These are phyloP conservation scores for Phytophthora idaei DNA, from an alignment of 352 stramenopile species.

Conservation along the genomic window DNA sequence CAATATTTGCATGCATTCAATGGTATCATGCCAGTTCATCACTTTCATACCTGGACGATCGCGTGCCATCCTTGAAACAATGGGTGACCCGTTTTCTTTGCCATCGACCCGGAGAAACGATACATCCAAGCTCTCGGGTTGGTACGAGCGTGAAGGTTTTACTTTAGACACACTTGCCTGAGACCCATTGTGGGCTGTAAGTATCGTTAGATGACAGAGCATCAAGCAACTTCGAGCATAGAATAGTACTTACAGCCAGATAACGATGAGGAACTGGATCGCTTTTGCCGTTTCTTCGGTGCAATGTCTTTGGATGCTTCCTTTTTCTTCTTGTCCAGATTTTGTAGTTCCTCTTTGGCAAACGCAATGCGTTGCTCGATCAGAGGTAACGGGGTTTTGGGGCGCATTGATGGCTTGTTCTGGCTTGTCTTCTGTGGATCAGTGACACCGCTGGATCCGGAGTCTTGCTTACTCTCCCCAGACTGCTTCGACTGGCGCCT, in stretches of 20 bases:
- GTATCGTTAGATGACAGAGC: neutral
- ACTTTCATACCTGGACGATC: slow-evolving; percentile 11
- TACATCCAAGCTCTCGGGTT: neutral
- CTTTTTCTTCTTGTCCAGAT: slow-evolving; percentile 11
- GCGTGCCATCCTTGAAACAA: neutral
- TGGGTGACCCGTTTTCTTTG: neutral
- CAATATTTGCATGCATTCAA: neutral
- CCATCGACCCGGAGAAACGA: slow-evolving; percentile 9
- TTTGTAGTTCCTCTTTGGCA: slow-evolving; percentile 13
- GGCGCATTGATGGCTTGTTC: slow-evolving; percentile 5
- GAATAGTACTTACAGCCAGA: slow-evolving; percentile 7
- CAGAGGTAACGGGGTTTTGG: slow-evolving; percentile 6
- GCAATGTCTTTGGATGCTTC: neutral
- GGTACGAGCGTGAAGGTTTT: neutral
- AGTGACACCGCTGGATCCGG: neutral
- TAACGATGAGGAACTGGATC: neutral
- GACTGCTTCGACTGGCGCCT: neutral
- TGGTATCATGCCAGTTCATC: neutral
- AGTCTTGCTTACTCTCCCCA: neutral
- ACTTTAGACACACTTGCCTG: neutral
- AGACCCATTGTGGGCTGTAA: neutral
- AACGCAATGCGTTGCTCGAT: slow-evolving; percentile 28
- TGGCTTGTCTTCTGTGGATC: neutral
- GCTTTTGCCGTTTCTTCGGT: neutral
- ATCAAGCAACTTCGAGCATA: neutral